Conservation (phyloP, 768 basidiomycete species). For the Boletus rufocinnamomeus region DNA sequence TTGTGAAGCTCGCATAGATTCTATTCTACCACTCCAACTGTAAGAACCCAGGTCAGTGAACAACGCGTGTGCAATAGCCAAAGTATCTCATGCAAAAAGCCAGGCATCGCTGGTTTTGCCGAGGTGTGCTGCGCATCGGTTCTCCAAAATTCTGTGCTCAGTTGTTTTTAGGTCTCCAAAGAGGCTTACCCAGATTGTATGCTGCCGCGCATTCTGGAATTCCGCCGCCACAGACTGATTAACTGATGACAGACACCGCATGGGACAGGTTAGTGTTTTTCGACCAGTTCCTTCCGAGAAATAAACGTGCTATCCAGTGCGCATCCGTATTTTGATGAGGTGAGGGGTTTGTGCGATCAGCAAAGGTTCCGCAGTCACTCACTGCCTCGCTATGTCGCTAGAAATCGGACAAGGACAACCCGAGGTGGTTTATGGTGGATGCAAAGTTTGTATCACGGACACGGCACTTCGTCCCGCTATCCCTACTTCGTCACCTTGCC, state of each 20-base stretch:
- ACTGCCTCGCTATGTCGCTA: conserved; percentile 27
- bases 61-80: background rate
- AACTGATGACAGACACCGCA: conserved; percentile 65
- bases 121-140: conserved; percentile 48
- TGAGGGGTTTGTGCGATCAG: conserved; percentile 35
- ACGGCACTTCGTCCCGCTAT: conserved; percentile 73
- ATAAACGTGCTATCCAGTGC: conserved; percentile 34
- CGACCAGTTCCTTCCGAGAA: conserved; percentile 3
- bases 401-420: conserved; percentile 77
- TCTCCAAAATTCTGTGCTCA: conserved; percentile 7
- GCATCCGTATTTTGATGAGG: conserved; percentile 83
- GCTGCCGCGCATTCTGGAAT: conserved; percentile 29
- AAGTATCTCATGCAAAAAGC: conserved; percentile 9
- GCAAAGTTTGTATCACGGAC: conserved; percentile 66
- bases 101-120: conserved; percentile 81
- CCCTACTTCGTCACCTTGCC: conserved; percentile 69
- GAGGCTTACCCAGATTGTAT: conserved; percentile 90
- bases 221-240: conserved; percentile 8
- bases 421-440: conserved; percentile 95
- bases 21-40: conserved; percentile 89
- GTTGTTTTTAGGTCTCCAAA: conserved; percentile 57
- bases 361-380: background rate
- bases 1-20: conserved; percentile 47
- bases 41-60: conserved; percentile 66
- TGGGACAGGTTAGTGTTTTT: conserved; percentile 72